Evolutionary conservation across 108 stramenopile species (phyloP).

Genomic region (Bacterosira constricta): DNA sequence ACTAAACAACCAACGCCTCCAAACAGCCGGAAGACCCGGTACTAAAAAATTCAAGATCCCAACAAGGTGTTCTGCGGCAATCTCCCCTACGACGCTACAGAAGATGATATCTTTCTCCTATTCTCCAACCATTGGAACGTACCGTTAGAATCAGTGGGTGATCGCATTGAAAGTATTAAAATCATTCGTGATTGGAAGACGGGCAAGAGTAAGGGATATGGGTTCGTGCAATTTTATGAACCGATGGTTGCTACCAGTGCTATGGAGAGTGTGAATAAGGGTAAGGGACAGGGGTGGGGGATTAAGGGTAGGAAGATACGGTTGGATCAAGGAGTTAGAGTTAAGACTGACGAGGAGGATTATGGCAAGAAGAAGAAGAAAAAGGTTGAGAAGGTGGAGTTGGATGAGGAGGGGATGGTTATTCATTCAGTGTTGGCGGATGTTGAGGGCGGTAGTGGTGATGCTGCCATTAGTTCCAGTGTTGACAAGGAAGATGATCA

Average conservation of each 20-base stretch:
- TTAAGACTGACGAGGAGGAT: conserved; percentile 48
- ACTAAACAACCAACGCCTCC: conserved; percentile 39
- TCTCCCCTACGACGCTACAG: conserved; percentile 48
- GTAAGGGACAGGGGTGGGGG: conserved; percentile 39
- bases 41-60: conserved; percentile 69
- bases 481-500: conserved; percentile 23
- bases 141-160: conserved; percentile 38
- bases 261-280: conserved; percentile 57
- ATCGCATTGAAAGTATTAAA: conserved; percentile 44
- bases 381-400: conserved; percentile 10
- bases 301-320: conserved; percentile 58
- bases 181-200: conserved; percentile 89
- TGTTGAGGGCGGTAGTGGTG: conserved; percentile 43
- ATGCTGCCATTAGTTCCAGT: not conserved
- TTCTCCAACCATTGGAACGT: conserved; percentile 63
- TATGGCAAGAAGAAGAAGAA: conserved; percentile 53
- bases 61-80: conserved; percentile 67
- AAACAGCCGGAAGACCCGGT: conserved; percentile 70
- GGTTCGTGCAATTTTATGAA: conserved; percentile 78
- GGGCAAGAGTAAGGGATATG: conserved; percentile 86
- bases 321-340: conserved; percentile 75
- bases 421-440: conserved; percentile 68
- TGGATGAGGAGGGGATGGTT: conserved; percentile 69
- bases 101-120: conserved; percentile 47
- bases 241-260: conserved; percentile 82